Percentiles rank a stretch among this genome's conserved stretches.
These are phyloP conservation scores for Fusarium burgessii DNA, from an alignment of 2,329 filamentous ascomycete species.

Conservation along the genomic window DNA sequence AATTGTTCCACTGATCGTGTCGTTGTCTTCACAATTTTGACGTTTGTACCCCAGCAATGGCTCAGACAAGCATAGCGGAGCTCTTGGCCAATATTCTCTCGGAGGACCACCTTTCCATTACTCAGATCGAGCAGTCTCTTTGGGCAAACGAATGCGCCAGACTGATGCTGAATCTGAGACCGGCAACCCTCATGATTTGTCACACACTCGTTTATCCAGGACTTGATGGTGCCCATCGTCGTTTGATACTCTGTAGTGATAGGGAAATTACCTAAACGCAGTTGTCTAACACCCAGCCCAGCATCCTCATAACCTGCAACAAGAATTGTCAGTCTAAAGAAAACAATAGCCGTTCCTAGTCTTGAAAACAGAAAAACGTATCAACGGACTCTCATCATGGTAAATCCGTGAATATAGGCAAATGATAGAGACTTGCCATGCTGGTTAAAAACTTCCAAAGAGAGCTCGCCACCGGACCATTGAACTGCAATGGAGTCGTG, in stretches of 20 bases:
- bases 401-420: not conserved
- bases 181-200: fast-evolving
- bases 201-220: not conserved
- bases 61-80: not conserved
- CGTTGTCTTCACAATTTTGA: not conserved
- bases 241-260: not conserved
- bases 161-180: fast-evolving
- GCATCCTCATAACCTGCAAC: not conserved
- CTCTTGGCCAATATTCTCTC: fast-evolving
- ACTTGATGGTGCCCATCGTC: not conserved
- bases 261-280: not conserved
- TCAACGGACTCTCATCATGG: too few relatives aligned
- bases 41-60: not conserved
- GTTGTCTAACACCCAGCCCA: not conserved
- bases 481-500: fast-evolving
- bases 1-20: fast-evolving
- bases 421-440: not conserved
- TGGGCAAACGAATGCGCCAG: not conserved
- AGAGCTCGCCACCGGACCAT: fast-evolving
- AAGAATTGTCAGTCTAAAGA: not conserved
- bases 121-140: not conserved
- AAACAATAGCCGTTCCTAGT: not conserved
- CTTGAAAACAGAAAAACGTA: too few relatives aligned
- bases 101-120: not conserved
- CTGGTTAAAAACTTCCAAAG: not conserved